Percentiles rank a stretch among this genome's conserved stretches.
Conservation (phyloP, 2,329 filamentous ascomycete genomes). For the Exserohilum rostratum region DNA sequence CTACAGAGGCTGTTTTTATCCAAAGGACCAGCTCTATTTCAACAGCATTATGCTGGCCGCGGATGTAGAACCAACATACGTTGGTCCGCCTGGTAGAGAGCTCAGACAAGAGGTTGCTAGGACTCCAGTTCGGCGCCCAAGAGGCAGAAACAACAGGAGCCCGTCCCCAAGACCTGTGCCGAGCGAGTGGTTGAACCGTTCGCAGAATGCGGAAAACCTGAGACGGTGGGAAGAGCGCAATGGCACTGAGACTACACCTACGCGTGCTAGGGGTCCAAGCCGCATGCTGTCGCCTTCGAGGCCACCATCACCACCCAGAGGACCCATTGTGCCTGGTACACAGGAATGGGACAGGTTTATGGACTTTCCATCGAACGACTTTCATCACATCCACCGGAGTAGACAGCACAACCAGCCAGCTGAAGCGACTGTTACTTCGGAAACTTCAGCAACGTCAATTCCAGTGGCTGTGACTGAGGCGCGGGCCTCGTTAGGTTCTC, state of each 20-base stretch:
- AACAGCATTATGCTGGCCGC: slow-evolving; percentile 28
- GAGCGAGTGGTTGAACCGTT: slow-evolving; percentile 1
- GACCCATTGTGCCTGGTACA: slow-evolving; percentile 8
- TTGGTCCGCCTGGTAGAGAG: background rate
- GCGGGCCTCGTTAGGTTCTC: background rate
- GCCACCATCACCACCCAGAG: background rate
- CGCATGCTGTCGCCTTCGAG: background rate
- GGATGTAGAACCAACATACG: slow-evolving; percentile 6
- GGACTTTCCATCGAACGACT: slow-evolving; percentile 8
- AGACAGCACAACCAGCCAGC: background rate
- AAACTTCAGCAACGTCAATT: background rate
- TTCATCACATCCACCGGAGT: background rate
- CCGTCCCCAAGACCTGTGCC: slow-evolving; percentile 2
- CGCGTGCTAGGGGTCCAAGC: background rate
- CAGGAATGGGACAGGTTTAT: slow-evolving; percentile 11
- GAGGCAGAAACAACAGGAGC: background rate
- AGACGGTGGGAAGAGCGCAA: slow-evolving; percentile 1
- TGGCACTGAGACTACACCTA: background rate
- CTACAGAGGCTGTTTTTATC: slow-evolving; percentile 17
- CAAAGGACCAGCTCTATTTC: slow-evolving; percentile 21
- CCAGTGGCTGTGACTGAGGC: background rate
- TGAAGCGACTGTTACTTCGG: background rate
- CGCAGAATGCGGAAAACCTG: background rate
- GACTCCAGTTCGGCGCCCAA: background rate
- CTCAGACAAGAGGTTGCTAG: slow-evolving; percentile 12